Conservation (phyloP, 768 basidiomycete species). For the Saitozyma podzolica region DNA sequence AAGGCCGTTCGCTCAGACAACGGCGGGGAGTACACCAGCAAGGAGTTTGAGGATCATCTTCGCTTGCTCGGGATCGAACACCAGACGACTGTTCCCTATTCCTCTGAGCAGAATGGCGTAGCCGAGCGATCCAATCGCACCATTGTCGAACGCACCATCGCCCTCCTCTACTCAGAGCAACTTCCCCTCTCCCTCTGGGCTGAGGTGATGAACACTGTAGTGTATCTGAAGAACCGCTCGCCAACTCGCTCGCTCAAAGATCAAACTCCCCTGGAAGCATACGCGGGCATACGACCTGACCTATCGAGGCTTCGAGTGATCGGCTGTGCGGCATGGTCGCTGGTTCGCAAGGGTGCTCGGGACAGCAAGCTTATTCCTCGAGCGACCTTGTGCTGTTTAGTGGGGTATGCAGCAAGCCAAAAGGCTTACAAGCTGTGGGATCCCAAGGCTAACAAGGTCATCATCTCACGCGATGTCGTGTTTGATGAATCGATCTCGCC, state of each 20-base stretch:
- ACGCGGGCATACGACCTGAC: constrained; percentile 1
- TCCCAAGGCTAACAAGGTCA: constrained; percentile 2
- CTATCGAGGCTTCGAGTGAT: constrained; percentile 4
- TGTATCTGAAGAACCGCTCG: constrained; percentile 14
- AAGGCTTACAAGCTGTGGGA: constrained; percentile 12
- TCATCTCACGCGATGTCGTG: constrained; percentile 5
- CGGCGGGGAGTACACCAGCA: constrained; percentile 8
- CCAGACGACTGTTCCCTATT: constrained; percentile 9
- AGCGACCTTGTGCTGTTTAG: constrained; percentile 1
- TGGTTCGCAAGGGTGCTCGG: constrained; percentile 5
- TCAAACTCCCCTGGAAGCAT: constrained; percentile 1
- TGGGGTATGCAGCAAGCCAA: constrained; percentile 8
- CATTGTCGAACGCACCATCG: constrained; percentile 7
- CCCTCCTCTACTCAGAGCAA: constrained; percentile 7
- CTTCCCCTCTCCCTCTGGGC: constrained; percentile 7
- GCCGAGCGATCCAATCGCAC: constrained; percentile 10
- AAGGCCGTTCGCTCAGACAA: constrained; percentile 13
- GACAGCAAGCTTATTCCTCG: constrained; percentile 1
- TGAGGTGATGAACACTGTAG: constrained; percentile 10
- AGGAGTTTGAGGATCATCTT: constrained; percentile 6
- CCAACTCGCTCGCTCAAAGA: constrained; percentile 5
- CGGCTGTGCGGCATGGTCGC: constrained; percentile 4
- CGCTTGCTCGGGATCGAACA: constrained; percentile 7
- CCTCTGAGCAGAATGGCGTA: constrained; percentile 10
- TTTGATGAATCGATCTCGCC: constrained; percentile 7